Percentiles rank a stretch among this genome's conserved stretches.
phyloP scores from a whole-genome alignment of 2,329 filamentous ascomycete genomes.

The Fusarium illudens region DNA sequence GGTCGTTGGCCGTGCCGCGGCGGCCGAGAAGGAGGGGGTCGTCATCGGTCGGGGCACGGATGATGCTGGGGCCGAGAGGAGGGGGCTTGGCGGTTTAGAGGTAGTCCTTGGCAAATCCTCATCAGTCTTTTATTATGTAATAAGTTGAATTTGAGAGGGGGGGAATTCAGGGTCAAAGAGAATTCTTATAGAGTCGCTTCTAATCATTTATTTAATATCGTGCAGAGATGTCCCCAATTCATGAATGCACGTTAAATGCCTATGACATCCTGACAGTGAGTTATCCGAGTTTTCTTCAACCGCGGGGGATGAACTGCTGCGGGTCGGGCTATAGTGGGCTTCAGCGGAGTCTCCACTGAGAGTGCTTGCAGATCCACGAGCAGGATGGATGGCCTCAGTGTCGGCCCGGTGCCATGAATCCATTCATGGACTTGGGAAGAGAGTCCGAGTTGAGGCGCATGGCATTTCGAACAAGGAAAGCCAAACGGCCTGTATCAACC shows the following conservation, averaged over 20 bases:
- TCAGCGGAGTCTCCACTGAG: neutral
- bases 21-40: neutral
- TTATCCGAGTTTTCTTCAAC: too few species aligned
- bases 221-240: neutral
- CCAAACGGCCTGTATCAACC: neutral
- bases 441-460: neutral
- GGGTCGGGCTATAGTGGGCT: neutral
- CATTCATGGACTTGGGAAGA: neutral
- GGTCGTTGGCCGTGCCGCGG: neutral
- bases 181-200: too few species aligned
- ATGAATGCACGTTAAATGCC: neutral
- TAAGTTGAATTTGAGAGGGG: too few species aligned
- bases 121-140: neutral
- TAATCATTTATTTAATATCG: neutral
- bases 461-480: neutral
- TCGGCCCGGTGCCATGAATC: too few species aligned
- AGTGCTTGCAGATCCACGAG: neutral
- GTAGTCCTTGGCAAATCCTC: neutral
- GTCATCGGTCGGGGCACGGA: constrained; percentile 1
- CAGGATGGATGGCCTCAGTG: neutral
- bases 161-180: too few species aligned
- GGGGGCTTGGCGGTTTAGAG: neutral
- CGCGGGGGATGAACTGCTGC: neutral
- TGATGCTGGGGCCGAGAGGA: neutral
- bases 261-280: too few species aligned